Evolutionary conservation across 208 protist species (phyloP), one percentile per base, ranked within the genome.

Genomic region (Acanthamoeba triangularis): DNA sequence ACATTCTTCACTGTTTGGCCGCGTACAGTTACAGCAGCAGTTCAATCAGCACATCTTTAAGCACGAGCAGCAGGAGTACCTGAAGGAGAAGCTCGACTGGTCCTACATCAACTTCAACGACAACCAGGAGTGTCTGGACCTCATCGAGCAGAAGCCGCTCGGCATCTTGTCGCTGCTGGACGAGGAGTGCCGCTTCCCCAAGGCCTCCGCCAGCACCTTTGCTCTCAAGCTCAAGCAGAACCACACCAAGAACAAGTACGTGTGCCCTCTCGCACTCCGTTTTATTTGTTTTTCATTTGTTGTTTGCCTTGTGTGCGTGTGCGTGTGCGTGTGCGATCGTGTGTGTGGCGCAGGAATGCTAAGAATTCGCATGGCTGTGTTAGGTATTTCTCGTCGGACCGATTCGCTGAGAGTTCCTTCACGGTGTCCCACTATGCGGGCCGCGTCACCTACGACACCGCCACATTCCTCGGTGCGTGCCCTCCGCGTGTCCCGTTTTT

Each of bases 1-100:
- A 67, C 61, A 28, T 67, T 67, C 23, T 28, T 67, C 37, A 3
- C 3, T 41, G n/a, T 28, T 63, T 14, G 18, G 8, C 7, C 49
- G 37, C 13, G 37, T 11, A 13, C 54, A 91, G 56, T 97, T 99
- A 35, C 99, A 99, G 96, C 94, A 96, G 56, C 96, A 98, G 93
- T 99, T 98, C 96, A 98, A 98, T 94, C 91, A 97, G 63, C 97
- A 98, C 67, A 97, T 98, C 82, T 98, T 98, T 91, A 98, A 96
- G 63, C 95, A 97, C 35, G 97, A 98, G 84, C 97, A 98, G 94
- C 87, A 94, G 44, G 97, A 97, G 84, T 98, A 98, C 94, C 97
- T 98, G 28, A 49, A 95, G 16, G 49, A 65, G 4, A 97, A 96
- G 47, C 97, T 98, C 93, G 91, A 95, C 37, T 98, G 96, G 97